A percentile compares a stretch with the other conserved stretches of the same genome.
phyloP scores from a whole-genome alignment of 257 asterid genomes.

The Plantago elongata region DNA sequence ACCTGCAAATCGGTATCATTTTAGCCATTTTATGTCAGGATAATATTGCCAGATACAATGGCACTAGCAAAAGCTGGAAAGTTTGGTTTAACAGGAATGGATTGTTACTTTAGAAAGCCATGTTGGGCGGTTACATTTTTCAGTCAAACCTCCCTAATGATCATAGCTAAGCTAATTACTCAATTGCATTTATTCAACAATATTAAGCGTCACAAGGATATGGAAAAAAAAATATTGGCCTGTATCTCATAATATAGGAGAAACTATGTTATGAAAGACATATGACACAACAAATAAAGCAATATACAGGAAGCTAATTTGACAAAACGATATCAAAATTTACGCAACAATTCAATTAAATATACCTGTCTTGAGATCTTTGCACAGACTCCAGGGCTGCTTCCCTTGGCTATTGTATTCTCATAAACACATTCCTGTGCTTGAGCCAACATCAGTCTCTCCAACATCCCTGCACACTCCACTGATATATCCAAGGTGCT shows the following conservation, averaged over 20 bases:
- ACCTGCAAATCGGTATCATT: conserved; percentile 43
- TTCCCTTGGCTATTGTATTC: conserved; percentile 90
- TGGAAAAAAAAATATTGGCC: not conserved
- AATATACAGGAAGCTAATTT: conserved; percentile 1
- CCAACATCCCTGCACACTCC: conserved; percentile 94
- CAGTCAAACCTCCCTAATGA: not conserved
- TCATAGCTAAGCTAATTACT: not conserved
- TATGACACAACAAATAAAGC: not conserved
- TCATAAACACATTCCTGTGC: conserved; percentile 97
- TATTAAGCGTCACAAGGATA: not conserved
- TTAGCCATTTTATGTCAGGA: not conserved
- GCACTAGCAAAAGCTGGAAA: conserved; percentile 3
- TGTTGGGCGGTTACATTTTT: no score
- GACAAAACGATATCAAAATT: conserved; percentile 5
- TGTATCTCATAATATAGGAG: not conserved
- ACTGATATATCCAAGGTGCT: conserved; percentile 78
- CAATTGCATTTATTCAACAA: not conserved
- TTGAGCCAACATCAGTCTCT: conserved; percentile 94
- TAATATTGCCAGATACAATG: conserved; percentile 14
- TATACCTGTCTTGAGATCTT: conserved; percentile 91
- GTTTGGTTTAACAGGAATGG: not conserved
- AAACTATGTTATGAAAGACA: not conserved
- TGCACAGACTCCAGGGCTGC: conserved; percentile 88
- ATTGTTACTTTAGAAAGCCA: not conserved
- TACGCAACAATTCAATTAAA: conserved; percentile 2